These are phyloP conservation scores for Linderina pennispora DNA, from an alignment of 192 early-diverging fungal species.

Conservation along the genomic window DNA sequence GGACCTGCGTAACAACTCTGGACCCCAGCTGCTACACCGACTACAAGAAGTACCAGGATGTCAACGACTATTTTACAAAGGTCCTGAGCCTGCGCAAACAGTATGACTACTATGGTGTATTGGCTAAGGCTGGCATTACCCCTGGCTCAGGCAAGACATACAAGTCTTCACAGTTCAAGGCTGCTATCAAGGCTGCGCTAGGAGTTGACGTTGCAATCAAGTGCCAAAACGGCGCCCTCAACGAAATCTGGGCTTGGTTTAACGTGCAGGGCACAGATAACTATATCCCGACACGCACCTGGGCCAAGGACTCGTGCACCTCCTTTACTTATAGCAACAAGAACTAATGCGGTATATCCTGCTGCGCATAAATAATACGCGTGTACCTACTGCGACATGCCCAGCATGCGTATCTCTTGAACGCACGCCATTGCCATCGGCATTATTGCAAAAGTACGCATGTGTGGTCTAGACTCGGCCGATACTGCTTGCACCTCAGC, in stretches of 20 bases:
- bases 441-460: no score
- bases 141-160: neutral
- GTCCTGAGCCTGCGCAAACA: neutral
- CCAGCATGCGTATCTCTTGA: no score
- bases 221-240: neutral
- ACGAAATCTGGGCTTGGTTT: neutral
- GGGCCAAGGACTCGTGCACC: neutral
- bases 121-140: neutral
- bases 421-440: no score
- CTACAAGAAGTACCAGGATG: slow-evolving; percentile 1
- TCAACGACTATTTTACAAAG: neutral
- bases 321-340: neutral
- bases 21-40: slow-evolving; percentile 17
- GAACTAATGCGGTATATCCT: no score
- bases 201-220: neutral
- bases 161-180: neutral
- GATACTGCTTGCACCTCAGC: no score
- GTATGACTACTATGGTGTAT: neutral
- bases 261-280: neutral
- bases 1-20: slow-evolving; percentile 43
- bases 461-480: no score
- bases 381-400: no score
- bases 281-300: neutral
- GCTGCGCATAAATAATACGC: no score
- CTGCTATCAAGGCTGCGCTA: neutral